These are phyloP conservation scores for Sporothrix pseudoabietina DNA, from an alignment of 2,329 filamentous ascomycete species.

Conservation along the genomic window DNA sequence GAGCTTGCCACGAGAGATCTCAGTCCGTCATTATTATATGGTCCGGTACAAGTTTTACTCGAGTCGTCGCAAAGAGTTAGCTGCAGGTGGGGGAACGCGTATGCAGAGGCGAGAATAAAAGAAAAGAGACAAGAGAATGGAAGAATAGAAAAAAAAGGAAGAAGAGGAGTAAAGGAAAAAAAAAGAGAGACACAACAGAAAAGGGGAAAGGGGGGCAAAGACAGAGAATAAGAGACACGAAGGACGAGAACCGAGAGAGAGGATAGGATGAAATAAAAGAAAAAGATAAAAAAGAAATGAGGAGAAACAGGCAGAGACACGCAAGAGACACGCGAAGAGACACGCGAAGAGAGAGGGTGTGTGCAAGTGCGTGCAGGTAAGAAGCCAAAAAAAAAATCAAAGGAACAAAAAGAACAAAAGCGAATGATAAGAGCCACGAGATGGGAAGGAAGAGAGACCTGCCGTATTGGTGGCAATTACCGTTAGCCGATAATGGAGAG, in stretches of 20 bases:
- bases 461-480: slow-evolving; percentile 14
- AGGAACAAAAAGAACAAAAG: not conserved
- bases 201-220: slow-evolving; percentile 4
- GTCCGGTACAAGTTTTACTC: not conserved
- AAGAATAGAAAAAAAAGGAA: slow-evolving; percentile 8
- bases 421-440: not conserved
- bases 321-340: slow-evolving; percentile 7
- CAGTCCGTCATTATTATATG: slow-evolving; percentile 23
- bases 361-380: not conserved
- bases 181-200: slow-evolving; percentile 18
- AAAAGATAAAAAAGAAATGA: not conserved
- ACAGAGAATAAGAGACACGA: slow-evolving; percentile 22
- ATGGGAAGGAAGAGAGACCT: not conserved
- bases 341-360: not conserved
- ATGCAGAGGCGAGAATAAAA: not conserved
- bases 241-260: not conserved
- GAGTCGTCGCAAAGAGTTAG: not conserved
- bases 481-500: slow-evolving; percentile 17
- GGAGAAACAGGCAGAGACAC: slow-evolving; percentile 2
- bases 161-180: not conserved
- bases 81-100: not conserved
- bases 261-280: not conserved
- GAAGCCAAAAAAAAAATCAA: not conserved
- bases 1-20: slow-evolving; percentile 15
- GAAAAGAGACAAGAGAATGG: not conserved